Conservation (phyloP, 2,329 filamentous ascomycete genomes). For the Septoria petroselini region DNA sequence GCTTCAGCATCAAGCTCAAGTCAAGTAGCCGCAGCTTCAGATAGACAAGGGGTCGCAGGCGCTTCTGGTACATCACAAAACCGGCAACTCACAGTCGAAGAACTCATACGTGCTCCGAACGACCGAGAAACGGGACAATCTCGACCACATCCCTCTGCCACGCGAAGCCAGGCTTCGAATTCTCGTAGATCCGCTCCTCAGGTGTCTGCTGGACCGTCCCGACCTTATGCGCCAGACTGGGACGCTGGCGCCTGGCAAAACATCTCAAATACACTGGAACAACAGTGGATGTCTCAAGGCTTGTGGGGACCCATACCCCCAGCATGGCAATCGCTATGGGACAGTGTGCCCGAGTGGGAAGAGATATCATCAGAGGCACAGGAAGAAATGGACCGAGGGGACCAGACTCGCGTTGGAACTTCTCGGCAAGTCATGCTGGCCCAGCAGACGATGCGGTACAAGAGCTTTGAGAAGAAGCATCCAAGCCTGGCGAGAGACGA, state of each 20-base stretch:
- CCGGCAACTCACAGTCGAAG: background rate
- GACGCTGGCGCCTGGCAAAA: background rate
- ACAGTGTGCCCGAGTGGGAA: constrained; percentile 2
- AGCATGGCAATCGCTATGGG: background rate
- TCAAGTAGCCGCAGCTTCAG: background rate
- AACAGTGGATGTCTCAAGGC: background rate
- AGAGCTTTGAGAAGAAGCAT: constrained; percentile 1
- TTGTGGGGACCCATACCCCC: background rate
- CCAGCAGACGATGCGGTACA: constrained; percentile 3
- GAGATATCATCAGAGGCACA: background rate
- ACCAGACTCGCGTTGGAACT: background rate
- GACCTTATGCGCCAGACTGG: background rate
- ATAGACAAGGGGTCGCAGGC: background rate
- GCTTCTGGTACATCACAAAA: background rate
- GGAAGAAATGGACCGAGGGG: constrained; percentile 6
- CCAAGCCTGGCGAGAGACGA: background rate
- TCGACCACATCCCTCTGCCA: background rate
- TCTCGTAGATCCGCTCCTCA: too few relatives aligned
- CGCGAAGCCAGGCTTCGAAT: background rate
- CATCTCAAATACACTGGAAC: background rate
- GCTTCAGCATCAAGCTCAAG: background rate
- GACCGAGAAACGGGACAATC: background rate
- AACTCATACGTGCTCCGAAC: background rate
- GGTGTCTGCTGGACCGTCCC: background rate
- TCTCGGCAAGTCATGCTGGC: background rate